These are phyloP conservation scores for Hygrophorus russula DNA, from an alignment of 768 basidiomycete species.

Conservation along the genomic window DNA sequence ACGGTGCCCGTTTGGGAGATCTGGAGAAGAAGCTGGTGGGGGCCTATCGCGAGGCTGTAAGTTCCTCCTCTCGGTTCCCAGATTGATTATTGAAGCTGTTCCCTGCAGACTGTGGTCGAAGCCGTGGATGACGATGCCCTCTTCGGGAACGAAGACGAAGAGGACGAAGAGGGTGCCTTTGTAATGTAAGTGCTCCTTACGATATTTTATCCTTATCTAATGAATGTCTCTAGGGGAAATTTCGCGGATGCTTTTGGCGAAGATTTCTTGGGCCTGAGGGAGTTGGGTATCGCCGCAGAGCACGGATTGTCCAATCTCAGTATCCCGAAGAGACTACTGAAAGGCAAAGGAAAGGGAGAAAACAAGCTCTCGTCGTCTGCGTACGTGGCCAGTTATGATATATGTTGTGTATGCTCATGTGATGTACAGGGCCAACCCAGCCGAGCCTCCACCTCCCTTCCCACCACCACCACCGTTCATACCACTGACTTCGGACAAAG, in stretches of 20 bases:
- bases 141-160: slow-evolving; percentile 43
- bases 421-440: slow-evolving; percentile 41
- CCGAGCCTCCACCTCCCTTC: slow-evolving; percentile 71
- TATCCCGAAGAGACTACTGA: slow-evolving; percentile 70
- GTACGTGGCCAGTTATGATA: slow-evolving; percentile 27
- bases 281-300: slow-evolving; percentile 81
- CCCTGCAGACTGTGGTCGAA: slow-evolving; percentile 30
- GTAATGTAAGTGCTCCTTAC: slow-evolving; percentile 29
- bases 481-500: slow-evolving; percentile 50
- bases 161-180: slow-evolving; percentile 47
- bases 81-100: slow-evolving; percentile 7
- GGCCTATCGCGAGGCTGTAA: slow-evolving; percentile 72
- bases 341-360: slow-evolving; percentile 41
- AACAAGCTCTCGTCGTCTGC: slow-evolving; percentile 27
- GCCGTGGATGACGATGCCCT: slow-evolving; percentile 52
- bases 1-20: slow-evolving; percentile 65
- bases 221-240: slow-evolving; percentile 45
- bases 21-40: slow-evolving; percentile 79
- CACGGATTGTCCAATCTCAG: slow-evolving; percentile 67
- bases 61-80: slow-evolving; percentile 14
- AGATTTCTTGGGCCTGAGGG: slow-evolving; percentile 85
- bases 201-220: background rate
- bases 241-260: slow-evolving; percentile 84
- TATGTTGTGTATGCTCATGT: slow-evolving; percentile 1
- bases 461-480: slow-evolving; percentile 79